phyloP scores from a whole-genome alignment of 495 filamentous ascomycete genomes.

The Astrocystis sublimbata region DNA sequence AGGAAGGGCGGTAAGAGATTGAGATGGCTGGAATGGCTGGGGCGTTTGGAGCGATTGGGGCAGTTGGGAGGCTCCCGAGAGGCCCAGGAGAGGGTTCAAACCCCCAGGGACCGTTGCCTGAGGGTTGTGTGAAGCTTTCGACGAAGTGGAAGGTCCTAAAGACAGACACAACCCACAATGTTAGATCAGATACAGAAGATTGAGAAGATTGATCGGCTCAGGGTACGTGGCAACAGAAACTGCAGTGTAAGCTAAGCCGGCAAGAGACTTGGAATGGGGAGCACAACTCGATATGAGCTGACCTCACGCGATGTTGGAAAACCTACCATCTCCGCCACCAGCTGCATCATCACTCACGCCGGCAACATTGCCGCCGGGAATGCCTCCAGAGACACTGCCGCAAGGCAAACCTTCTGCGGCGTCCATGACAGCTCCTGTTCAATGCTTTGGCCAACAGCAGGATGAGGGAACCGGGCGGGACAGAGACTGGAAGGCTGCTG shows the following conservation, averaged over 20 bases:
- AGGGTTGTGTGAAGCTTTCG: neutral
- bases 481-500: neutral
- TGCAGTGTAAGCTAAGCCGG: neutral
- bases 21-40: too few relatives aligned
- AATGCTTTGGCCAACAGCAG: neutral
- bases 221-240: neutral
- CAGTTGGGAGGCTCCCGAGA: too few relatives aligned
- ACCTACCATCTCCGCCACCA: conserved; percentile 1
- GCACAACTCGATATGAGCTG: neutral
- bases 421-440: neutral
- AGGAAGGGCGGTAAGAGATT: neutral
- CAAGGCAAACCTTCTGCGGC: neutral
- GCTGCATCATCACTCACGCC: neutral
- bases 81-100: neutral
- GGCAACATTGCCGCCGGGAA: neutral
- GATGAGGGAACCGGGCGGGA: too few relatives aligned
- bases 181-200: neutral
- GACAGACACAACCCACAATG: neutral
- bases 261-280: too few relatives aligned
- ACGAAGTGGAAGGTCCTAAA: neutral
- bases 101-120: conserved; percentile 6
- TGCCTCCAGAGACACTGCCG: neutral
- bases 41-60: too few relatives aligned
- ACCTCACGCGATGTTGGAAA: neutral
- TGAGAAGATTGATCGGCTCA: too few relatives aligned